These are phyloP conservation scores for Diplodia mutila DNA, from an alignment of 2,329 filamentous ascomycete genomes.

Conservation along the genomic window DNA sequence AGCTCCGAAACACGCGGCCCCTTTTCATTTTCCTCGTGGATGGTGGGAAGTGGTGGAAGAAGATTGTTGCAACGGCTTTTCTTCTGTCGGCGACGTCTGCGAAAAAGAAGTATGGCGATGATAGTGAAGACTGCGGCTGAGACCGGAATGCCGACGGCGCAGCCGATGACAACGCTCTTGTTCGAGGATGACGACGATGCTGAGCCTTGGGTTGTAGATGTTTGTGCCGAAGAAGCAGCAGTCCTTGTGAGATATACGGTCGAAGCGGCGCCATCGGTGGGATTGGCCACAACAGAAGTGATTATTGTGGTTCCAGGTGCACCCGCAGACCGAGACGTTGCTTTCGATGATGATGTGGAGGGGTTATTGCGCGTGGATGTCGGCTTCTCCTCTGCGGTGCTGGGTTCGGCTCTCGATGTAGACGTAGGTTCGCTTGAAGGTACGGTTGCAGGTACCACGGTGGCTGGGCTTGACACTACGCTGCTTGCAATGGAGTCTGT, in stretches of 20 bases:
- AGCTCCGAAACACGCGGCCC: constrained; percentile 2
- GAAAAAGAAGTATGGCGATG: constrained; percentile 26
- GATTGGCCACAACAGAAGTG: constrained; percentile 1
- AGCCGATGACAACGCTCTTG: constrained; percentile 26
- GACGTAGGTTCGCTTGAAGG: neutral
- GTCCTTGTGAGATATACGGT: constrained; percentile 10
- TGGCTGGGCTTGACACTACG: neutral
- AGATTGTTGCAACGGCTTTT: neutral
- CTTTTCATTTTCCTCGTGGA: neutral
- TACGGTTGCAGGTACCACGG: neutral
- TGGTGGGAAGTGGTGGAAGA: neutral
- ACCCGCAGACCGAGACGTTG: neutral
- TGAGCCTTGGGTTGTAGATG: neutral
- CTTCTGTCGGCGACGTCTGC: constrained; percentile 25
- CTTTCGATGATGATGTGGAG: neutral
- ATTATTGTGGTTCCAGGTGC: neutral
- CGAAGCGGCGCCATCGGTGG: constrained; percentile 15
- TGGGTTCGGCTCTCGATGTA: neutral
- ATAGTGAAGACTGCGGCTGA: constrained; percentile 28
- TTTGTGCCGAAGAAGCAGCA: constrained; percentile 3
- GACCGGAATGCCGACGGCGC: constrained; percentile 29
- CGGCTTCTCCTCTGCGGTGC: neutral
- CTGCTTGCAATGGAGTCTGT: neutral
- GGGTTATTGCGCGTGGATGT: neutral
- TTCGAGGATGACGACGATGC: neutral